Evolutionary conservation across 495 filamentous ascomycete species (phyloP).

Genomic region (Aspergillus indologenus): DNA sequence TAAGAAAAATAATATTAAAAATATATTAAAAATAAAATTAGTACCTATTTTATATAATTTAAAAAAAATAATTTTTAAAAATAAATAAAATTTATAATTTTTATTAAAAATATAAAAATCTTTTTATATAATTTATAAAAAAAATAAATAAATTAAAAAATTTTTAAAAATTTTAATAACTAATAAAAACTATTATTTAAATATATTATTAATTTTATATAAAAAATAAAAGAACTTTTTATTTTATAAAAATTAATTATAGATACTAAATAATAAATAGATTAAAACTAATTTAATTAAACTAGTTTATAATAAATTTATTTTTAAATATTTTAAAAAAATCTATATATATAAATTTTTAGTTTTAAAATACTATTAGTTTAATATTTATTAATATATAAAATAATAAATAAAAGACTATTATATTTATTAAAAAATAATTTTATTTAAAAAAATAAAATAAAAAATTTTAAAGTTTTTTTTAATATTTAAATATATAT

Average conservation of each 20-base stretch:
- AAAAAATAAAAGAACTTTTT: not conserved
- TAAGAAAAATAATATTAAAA: not conserved
- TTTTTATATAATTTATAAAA: too few relatives aligned
- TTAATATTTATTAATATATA: not conserved
- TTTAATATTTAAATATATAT: too few relatives aligned
- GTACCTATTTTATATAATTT: not conserved
- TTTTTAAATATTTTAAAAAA: not conserved
- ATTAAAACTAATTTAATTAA: not conserved
- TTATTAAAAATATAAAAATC: not conserved
- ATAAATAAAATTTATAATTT: not conserved
- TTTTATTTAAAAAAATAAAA: constrained; percentile 2
- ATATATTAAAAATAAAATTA: not conserved
- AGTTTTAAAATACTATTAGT: not conserved
- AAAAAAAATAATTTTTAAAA: not conserved
- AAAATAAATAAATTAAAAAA: too few relatives aligned
- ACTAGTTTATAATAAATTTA: too few relatives aligned
- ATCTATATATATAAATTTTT: not conserved
- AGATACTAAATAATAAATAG: not conserved
- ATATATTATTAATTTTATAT: constrained; percentile 1
- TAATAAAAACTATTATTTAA: too few relatives aligned
- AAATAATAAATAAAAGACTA: not conserved
- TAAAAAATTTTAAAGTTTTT: not conserved
- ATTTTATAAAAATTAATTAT: constrained; percentile 1
- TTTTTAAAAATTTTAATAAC: too few relatives aligned
- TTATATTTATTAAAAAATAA: constrained; percentile 1